Evolutionary conservation across 176 grass and related monocot species (phyloP).

Genomic region (Carex pumila): DNA sequence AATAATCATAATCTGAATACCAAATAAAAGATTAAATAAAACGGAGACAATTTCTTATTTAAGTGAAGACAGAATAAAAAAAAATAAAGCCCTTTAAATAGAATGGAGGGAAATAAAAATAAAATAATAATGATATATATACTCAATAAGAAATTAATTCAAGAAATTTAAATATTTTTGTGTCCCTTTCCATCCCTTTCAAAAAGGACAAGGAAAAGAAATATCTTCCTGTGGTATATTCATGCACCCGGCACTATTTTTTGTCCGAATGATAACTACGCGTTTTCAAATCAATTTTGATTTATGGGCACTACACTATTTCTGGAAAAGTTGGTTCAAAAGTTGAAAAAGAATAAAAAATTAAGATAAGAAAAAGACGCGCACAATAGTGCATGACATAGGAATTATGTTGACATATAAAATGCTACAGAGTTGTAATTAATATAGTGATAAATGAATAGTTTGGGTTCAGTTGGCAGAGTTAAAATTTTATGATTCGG

Average conservation of each 20-base stretch:
- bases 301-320: background rate
- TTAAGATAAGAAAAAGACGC: background rate
- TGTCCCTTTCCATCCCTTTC: constrained; percentile 15
- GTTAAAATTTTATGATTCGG: too few relatives aligned
- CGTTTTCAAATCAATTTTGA: background rate
- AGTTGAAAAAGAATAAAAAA: background rate
- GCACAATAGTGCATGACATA: background rate
- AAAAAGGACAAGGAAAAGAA: background rate
- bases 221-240: background rate
- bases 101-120: background rate
- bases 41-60: background rate
- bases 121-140: background rate
- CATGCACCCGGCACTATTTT: background rate
- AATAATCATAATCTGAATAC: background rate
- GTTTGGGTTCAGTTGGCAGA: too few relatives aligned
- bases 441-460: too few relatives aligned
- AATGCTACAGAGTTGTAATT: too few relatives aligned
- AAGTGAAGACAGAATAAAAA: too few relatives aligned
- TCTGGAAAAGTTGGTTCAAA: background rate
- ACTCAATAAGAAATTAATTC: background rate
- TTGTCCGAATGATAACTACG: background rate
- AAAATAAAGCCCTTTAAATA: background rate
- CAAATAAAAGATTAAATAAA: background rate
- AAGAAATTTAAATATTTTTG: background rate
- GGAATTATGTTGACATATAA: too few relatives aligned